Percentiles rank a stretch among this genome's conserved stretches.
phyloP scores from a whole-genome alignment of 2,329 filamentous ascomycete species.

The Alternaria brassicicola region DNA sequence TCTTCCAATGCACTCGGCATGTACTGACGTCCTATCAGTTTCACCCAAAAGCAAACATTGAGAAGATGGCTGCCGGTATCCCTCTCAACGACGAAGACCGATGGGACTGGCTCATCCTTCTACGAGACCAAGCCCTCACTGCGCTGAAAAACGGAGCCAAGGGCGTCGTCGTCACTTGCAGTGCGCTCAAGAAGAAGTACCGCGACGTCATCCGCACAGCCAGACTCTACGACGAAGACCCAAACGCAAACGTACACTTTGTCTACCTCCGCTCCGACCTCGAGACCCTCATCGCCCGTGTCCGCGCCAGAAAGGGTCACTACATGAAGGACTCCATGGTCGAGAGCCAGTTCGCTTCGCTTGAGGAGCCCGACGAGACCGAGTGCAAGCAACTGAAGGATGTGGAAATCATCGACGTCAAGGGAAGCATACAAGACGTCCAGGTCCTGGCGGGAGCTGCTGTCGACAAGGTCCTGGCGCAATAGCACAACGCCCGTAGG shows the following conservation, averaged over 20 bases:
- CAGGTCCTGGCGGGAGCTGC: constrained; percentile 47
- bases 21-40: constrained; percentile 43
- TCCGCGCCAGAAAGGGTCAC: constrained; percentile 76
- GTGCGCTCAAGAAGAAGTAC: constrained; percentile 95
- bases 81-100: constrained; percentile 91
- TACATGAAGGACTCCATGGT: constrained; percentile 99
- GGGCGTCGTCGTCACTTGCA: constrained; percentile 93
- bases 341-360: constrained; percentile 82
- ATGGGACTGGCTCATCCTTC: constrained; percentile 86
- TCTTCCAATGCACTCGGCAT: neutral
- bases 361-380: constrained; percentile 79
- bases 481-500: constrained; percentile 1
- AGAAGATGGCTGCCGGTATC: constrained; percentile 86
- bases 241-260: constrained; percentile 72
- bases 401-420: constrained; percentile 55
- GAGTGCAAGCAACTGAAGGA: constrained; percentile 60
- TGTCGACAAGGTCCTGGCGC: constrained; percentile 44
- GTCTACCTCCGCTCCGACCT: constrained; percentile 85
- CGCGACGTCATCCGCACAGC: constrained; percentile 69
- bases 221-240: constrained; percentile 54
- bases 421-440: constrained; percentile 50
- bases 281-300: constrained; percentile 75
- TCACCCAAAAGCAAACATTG: constrained; percentile 59
- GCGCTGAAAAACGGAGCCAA: constrained; percentile 44
- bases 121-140: constrained; percentile 54